These are phyloP conservation scores for Alternaria arborescens DNA, from an alignment of 2,329 filamentous ascomycete genomes.

Conservation along the genomic window DNA sequence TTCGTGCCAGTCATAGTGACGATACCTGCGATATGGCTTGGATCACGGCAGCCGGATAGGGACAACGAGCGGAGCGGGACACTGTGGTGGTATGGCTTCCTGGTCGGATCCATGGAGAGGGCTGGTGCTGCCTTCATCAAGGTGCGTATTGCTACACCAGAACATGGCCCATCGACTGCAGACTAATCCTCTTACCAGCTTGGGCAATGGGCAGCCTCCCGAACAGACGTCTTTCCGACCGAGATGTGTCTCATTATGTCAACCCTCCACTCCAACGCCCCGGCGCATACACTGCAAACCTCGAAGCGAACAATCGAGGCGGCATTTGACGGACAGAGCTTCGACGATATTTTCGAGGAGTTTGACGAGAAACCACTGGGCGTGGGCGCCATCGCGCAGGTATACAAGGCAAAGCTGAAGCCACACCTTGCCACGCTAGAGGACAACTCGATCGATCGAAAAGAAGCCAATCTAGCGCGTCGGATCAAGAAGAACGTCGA, in stretches of 20 bases:
- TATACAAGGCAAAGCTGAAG: constrained; percentile 94
- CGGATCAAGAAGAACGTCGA: constrained; percentile 84
- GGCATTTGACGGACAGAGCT: constrained; percentile 80
- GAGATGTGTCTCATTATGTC: constrained; percentile 95
- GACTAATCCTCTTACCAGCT: constrained; percentile 63
- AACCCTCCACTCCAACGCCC: constrained; percentile 90
- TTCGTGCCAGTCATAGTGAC: constrained; percentile 89
- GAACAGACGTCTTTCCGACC: constrained; percentile 93
- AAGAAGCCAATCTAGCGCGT: constrained; percentile 67
- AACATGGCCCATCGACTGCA: background rate
- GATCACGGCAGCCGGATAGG: constrained; percentile 66
- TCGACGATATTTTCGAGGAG: constrained; percentile 95
- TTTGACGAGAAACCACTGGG: constrained; percentile 90
- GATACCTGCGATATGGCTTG: constrained; percentile 83
- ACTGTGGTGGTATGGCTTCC: constrained; percentile 91
- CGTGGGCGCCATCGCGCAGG: constrained; percentile 95
- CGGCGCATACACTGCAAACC: constrained; percentile 82
- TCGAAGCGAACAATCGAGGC: constrained; percentile 82
- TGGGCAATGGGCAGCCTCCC: constrained; percentile 96
- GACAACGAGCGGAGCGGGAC: constrained; percentile 83
- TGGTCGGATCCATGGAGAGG: constrained; percentile 89
- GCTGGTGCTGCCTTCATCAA: constrained; percentile 98
- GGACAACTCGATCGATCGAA: constrained; percentile 62
- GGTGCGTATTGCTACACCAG: constrained; percentile 55
- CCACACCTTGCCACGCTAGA: constrained; percentile 74